phyloP scores from a whole-genome alignment of 108 stramenopile species.

The Skeletonema grethae region DNA sequence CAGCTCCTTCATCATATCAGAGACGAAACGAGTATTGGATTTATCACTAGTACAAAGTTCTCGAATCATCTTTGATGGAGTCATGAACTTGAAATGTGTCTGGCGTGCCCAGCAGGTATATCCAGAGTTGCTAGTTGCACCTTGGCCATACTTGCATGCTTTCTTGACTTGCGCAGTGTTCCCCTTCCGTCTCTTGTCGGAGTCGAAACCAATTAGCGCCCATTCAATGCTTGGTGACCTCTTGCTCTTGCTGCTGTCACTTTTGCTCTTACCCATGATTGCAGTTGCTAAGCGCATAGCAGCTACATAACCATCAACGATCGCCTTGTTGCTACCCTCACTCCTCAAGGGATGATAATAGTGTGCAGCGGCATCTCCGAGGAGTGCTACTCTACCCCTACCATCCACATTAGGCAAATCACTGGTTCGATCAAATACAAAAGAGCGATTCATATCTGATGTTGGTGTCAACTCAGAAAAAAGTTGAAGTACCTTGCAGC shows the following conservation, averaged over 20 bases:
- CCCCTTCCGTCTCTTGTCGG: constrained; percentile 3
- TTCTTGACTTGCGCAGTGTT: neutral
- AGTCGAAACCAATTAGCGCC: constrained; percentile 9
- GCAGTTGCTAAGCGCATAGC: constrained; percentile 23
- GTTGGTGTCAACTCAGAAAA: constrained; percentile 15
- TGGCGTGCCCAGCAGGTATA: constrained; percentile 7
- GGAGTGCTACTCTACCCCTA: constrained; percentile 23
- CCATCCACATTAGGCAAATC: constrained; percentile 23
- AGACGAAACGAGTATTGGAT: constrained; percentile 11
- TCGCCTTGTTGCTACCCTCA: constrained; percentile 39
- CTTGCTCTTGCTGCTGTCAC: neutral
- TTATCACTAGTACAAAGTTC: constrained; percentile 8
- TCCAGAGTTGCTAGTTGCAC: constrained; percentile 1
- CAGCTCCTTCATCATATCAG: neutral
- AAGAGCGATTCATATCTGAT: constrained; percentile 30
- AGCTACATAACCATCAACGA: constrained; percentile 31
- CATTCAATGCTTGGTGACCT: constrained; percentile 6
- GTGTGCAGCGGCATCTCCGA: constrained; percentile 28
- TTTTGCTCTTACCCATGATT: constrained; percentile 9
- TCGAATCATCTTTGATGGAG: constrained; percentile 10
- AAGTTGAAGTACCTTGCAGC: neutral
- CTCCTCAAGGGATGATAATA: constrained; percentile 39
- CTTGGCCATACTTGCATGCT: constrained; percentile 17
- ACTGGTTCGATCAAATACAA: constrained; percentile 33
- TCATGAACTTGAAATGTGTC: constrained; percentile 14